Conservation (phyloP, 73 alveolate species). For the Tetrahymena thermophila region DNA sequence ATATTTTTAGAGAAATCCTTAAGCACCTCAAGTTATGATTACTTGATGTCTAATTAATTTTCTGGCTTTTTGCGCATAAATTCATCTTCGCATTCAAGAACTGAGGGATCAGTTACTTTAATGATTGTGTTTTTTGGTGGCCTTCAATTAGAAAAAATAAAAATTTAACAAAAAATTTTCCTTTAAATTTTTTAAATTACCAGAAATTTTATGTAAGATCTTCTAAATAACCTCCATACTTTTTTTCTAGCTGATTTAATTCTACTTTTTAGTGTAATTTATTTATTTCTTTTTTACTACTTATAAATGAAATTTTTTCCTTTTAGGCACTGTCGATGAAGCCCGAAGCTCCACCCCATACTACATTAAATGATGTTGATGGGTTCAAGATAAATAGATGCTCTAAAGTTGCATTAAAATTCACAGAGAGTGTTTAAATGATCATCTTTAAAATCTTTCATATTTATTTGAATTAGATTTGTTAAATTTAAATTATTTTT, state of each 20-base stretch:
- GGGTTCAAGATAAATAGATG: neutral
- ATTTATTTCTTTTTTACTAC: neutral
- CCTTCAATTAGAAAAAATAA: neutral
- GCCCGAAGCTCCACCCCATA: neutral
- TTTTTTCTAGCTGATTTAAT: neutral
- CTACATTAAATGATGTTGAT: neutral
- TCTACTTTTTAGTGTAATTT: neutral
- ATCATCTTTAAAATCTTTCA: neutral
- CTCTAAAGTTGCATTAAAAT: neutral
- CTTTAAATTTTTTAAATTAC: neutral
- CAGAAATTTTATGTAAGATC: neutral
- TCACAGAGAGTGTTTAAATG: neutral
- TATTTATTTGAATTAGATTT: neutral
- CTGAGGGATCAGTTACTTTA: neutral
- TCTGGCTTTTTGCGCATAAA: neutral
- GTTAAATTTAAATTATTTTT: too few species aligned
- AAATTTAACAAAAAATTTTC: neutral
- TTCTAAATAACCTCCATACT: neutral
- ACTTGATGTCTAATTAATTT: neutral
- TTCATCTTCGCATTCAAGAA: neutral
- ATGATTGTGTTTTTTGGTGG: neutral
- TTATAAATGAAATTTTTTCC: neutral
- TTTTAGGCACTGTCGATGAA: neutral
- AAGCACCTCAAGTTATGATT: neutral
- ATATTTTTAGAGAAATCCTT: neutral